Evolutionary conservation across 371 early-diverging fungal genomes (phyloP).

Genomic region (Rhizopus stolonifer): DNA sequence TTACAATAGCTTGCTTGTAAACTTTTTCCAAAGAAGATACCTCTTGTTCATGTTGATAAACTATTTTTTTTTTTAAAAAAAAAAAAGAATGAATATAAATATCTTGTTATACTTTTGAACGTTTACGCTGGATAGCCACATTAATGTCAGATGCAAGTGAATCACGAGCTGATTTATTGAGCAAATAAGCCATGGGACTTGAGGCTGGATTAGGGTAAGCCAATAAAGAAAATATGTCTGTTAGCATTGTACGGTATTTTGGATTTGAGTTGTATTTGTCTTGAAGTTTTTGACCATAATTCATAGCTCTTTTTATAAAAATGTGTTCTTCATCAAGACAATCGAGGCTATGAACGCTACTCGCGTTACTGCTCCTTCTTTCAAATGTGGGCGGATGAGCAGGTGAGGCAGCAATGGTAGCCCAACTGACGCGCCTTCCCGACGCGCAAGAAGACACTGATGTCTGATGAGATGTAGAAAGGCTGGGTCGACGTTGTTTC

Average conservation of each 20-base stretch:
- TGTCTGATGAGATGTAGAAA: conserved; percentile 9
- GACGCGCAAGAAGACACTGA: conserved; percentile 27
- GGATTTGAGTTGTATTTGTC: conserved; percentile 61
- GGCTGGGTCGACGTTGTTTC: background rate
- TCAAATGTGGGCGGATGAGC: background rate
- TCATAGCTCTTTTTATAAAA: conserved; percentile 47
- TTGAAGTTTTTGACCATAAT: conserved; percentile 70
- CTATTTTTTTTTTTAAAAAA: too few relatives aligned
- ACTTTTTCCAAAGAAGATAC: conserved; percentile 36
- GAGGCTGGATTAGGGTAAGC: conserved; percentile 62
- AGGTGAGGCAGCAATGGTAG: conserved; percentile 32
- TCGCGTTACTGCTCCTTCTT: conserved; percentile 5
- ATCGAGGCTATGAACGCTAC: conserved; percentile 4
- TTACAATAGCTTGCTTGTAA: conserved; percentile 35
- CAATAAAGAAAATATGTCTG: conserved; percentile 64
- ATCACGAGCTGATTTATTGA: conserved; percentile 54
- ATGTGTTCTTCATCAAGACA: conserved; percentile 18
- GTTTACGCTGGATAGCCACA: conserved; percentile 65
- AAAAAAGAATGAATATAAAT: background rate
- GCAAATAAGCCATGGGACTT: conserved; percentile 52
- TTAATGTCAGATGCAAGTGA: conserved; percentile 68
- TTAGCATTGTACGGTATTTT: conserved; percentile 9
- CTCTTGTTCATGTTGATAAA: conserved; percentile 25
- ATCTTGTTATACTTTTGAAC: too few relatives aligned
- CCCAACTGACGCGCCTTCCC: conserved; percentile 40